Evolutionary conservation across 306 rosid species (phyloP), one percentile per base, ranked within the genome.

Genomic region (Fragaria vesca): DNA sequence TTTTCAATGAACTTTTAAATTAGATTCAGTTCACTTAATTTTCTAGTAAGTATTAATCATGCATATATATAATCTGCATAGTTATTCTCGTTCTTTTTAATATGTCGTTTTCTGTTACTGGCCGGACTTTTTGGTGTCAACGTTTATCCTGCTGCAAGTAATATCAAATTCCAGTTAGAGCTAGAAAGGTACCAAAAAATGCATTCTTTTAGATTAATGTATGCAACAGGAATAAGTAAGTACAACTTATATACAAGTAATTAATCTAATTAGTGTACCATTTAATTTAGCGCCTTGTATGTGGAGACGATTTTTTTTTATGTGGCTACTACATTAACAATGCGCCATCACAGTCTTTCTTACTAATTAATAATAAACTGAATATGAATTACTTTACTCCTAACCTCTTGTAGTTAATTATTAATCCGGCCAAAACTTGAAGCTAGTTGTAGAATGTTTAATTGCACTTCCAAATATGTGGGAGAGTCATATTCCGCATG

Each of bases 401-500:
- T 69, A 77, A 76, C 68, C 80, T 76, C 76, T 57, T 81, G 80
- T 83, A 87, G 84, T 85, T 48, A 4, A 82, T 87, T 81, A 61
- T 78, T 82, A 84, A 52, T 52, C 76, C 73, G 72, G 79, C 83
- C 72, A 70, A 72, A 72, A 78, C 85, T 71, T 75, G 32, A 86
- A 83, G 82, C 78, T 86, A 83, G 76, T 72, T 73, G 30, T 40
- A 34, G 86, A 89, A 88, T 89, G 84, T 84, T 86, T 72, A 76
- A 83, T 76, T 78, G 87, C 89, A 84, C 94, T 85, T 92, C 95
- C 97, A 86, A 88, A 80, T 83, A 87, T 87, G 91, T 81, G 75
- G 97, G 97, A 87, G 78, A 74, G 54, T n/a, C 67, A 71, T 89
- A 79, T 21, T 85, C 76, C 76, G 79, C 45, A 73, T 58, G 55